Conservation (phyloP, 2,329 filamentous ascomycete genomes). For the Aaosphaeria arxii region DNA sequence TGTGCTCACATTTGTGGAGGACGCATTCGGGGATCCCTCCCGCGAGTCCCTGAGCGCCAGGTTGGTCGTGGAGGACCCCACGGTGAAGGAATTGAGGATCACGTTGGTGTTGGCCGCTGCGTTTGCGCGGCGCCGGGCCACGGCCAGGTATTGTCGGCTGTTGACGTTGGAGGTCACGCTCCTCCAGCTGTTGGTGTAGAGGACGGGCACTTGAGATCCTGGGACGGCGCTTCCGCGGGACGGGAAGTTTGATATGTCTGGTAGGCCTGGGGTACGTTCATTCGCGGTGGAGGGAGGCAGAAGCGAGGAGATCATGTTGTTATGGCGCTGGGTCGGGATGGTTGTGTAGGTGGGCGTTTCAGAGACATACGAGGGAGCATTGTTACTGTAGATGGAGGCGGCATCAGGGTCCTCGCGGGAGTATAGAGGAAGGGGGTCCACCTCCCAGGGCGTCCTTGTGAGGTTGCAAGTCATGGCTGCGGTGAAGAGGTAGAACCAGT, state of each 20-base stretch:
- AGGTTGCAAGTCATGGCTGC: conserved; percentile 24
- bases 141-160: conserved; percentile 60
- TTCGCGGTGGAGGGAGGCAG: conserved; percentile 8
- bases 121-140: conserved; percentile 60
- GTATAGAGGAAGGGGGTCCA: conserved; percentile 31
- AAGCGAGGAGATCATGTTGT: conserved; percentile 4
- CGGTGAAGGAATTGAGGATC: conserved; percentile 14
- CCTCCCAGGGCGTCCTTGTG: conserved; percentile 17
- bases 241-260: too few species aligned
- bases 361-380: conserved; percentile 65
- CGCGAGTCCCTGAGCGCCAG: background rate
- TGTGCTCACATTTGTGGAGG: conserved; percentile 4
- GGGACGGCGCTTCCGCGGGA: too few species aligned
- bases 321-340: conserved; percentile 15
- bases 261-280: too few species aligned
- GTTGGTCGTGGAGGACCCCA: conserved; percentile 8
- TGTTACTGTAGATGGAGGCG: conserved; percentile 61
- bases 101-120: conserved; percentile 14
- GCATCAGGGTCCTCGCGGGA: conserved; percentile 58
- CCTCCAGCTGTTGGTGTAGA: conserved; percentile 57
- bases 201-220: too few species aligned
- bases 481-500: too few species aligned
- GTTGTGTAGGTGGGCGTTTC: conserved; percentile 65
- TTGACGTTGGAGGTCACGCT: conserved; percentile 54
- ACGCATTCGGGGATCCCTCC: conserved; percentile 1